Evolutionary conservation across 176 grass and related monocot genomes (phyloP).

Genomic region (Lolium perenne): DNA sequence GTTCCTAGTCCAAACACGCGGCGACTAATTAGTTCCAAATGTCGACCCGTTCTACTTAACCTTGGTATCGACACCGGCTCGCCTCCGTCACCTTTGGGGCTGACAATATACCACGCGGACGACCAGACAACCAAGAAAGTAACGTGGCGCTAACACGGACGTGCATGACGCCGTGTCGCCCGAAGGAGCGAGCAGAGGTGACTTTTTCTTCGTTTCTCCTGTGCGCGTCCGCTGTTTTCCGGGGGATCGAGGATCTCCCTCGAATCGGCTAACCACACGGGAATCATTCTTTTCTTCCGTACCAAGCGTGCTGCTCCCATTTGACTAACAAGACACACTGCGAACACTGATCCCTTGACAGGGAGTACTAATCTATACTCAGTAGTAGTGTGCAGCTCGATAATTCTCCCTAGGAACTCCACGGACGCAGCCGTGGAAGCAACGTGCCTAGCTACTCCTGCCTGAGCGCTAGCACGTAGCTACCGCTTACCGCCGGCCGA

Average conservation of each 20-base stretch:
- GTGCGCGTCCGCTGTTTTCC: neutral
- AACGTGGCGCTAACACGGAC: neutral
- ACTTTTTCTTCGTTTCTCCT: neutral
- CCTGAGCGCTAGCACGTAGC: too few species aligned
- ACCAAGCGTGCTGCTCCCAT: neutral
- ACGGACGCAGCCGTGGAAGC: neutral
- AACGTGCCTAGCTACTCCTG: conserved; percentile 7
- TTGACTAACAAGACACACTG: neutral
- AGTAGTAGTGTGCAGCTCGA: neutral
- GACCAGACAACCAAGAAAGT: neutral
- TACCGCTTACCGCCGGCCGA: too few species aligned
- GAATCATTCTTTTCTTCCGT: neutral
- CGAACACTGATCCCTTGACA: too few species aligned
- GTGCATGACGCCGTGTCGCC: neutral
- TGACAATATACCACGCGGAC: neutral
- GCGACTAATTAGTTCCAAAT: neutral
- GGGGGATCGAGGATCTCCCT: neutral
- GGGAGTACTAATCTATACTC: neutral
- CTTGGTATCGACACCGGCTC: neutral
- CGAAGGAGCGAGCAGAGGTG: neutral
- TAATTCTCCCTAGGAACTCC: neutral
- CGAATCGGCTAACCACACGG: neutral
- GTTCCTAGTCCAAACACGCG: neutral
- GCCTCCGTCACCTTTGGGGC: neutral
- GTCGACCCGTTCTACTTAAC: neutral